Evolutionary conservation across 1,139 yeast genomes (phyloP), one percentile per base, ranked within the genome.

Genomic region (Taphrina sp.): DNA sequence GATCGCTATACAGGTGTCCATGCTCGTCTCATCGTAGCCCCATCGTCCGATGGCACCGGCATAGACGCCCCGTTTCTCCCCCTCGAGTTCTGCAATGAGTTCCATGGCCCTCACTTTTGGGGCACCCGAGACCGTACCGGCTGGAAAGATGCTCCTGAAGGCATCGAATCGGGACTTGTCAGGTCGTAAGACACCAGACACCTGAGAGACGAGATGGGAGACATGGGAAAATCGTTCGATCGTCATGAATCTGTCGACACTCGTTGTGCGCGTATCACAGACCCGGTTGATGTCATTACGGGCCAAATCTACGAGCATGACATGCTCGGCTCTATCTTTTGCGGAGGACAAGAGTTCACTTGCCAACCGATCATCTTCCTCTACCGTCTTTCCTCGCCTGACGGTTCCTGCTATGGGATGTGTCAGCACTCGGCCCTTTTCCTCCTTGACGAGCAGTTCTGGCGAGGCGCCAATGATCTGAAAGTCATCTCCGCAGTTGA

Each of bases 11-110:
- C 98, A 92, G 0, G 97, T 92, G 67, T 92, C 95, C 97, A 92
- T 92, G 24, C 89, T 79, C 64, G 80, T 81, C 16, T 94, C 88
- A 66, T 88, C 95, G 68, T 89, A 92, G 1, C 95, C 90, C 96
- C 96, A 92, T 69, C 86, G 85, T 8, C 98, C 98, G n/a, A 92
- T 96, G 0, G 98, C 98, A 61, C 98, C 98, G 1, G 98, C 98
- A 67, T 92, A 92, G 12, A 90, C 90, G 41, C 98, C 98, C 66
- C 98, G 78, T 67, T 89, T 87, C 67, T 92, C 97, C 62, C 80
- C 77, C 68, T 92, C 98, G 53, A 92, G 74, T 67, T 87, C 95
- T 26, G 85, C 85, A 66, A 92, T 88, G 52, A 92, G 76, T 70
- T 90, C 95, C 98, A 92, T 92, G 7, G 98, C 98, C 63, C 81